Conservation (phyloP, 805 yeast species). For the Zygoascus flipseniorum region DNA sequence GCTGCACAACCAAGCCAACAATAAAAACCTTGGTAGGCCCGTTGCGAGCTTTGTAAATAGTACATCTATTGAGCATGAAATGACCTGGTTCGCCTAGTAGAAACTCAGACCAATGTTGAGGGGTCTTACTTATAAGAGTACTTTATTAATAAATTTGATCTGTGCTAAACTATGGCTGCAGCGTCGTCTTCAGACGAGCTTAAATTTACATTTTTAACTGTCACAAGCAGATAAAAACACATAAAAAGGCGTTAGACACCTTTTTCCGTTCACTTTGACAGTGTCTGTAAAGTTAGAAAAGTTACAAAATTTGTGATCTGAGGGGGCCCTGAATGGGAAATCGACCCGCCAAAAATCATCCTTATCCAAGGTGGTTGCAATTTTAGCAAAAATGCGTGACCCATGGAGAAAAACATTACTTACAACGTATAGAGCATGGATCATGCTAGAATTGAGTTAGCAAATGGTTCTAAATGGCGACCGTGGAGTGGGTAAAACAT, state of each 20-base stretch:
- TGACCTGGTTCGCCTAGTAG: no score
- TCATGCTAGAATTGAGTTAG: background rate
- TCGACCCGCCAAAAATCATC: no score
- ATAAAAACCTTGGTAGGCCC: no score
- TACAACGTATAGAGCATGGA: background rate
- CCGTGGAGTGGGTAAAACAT: no score
- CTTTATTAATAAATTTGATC: background rate
- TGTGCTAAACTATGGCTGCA: background rate
- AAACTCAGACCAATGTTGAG: no score
- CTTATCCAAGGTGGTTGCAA: no score
- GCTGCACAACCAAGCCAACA: background rate
- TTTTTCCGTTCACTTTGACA: background rate
- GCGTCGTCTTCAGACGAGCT: background rate
- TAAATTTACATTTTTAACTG: background rate
- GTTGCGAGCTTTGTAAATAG: no score
- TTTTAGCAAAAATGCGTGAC: no score
- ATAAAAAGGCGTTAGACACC: background rate
- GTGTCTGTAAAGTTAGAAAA: background rate
- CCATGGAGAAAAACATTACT: background rate
- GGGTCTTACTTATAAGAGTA: background rate
- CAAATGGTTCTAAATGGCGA: background rate
- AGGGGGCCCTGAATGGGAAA: no score
- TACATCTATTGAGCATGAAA: no score
- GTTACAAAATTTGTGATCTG: no score
- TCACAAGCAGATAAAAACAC: background rate